Base-by-base conservation (phyloP, 306 rosid genomes). In the Clitoria ternatea region DNA sequence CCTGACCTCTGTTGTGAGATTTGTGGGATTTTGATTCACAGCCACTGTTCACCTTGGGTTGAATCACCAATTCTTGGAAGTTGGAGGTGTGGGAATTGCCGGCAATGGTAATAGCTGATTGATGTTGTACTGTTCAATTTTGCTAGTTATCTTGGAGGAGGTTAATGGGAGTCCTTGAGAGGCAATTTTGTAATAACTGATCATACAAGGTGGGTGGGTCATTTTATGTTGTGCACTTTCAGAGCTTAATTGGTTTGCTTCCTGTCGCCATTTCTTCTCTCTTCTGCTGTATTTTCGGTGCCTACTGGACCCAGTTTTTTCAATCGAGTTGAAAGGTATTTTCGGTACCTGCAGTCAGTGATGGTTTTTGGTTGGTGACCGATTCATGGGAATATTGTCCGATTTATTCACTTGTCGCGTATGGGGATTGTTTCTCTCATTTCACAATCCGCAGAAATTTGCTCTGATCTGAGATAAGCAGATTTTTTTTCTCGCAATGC, bases 21-120 rank as follows among this genome's bases (percentile, higher is more conserved):
- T 26, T 95, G 99, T 50, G 92, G 97, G 70, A 59, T 77, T 27
- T 75, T 83, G 77, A 68, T 86, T 69, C 99, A 95, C 77, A 80
- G 83, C 66, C 70, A 75, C 4, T 95, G 99, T 77, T 81, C 90
- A 10, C 89, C 96, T 4, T 77, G 92, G 88, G 81, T 33, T 13
- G 92, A 89, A 59, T 39, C 76, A n/a, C 61, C 85, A 26, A 54
- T 77, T 9, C 66, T 61, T 40, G 84, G 80, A 54, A 64, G 49
- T 22, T 91, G 97, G 99, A 87, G 79, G 72, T 91, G 97, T 73
- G 86, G 84, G 55, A 66, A 71, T 37, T 95, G 99, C 72, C 92
- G 91, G 60, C 90, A 95, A 47, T 91, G 96, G 97, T 62, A 74
- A 26, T 91, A 81, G 74, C 80, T 63, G 64, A 49, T 53, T 22